These are phyloP conservation scores for Fragosphaeria purpurea DNA, from an alignment of 2,329 filamentous ascomycete species.

Conservation along the genomic window DNA sequence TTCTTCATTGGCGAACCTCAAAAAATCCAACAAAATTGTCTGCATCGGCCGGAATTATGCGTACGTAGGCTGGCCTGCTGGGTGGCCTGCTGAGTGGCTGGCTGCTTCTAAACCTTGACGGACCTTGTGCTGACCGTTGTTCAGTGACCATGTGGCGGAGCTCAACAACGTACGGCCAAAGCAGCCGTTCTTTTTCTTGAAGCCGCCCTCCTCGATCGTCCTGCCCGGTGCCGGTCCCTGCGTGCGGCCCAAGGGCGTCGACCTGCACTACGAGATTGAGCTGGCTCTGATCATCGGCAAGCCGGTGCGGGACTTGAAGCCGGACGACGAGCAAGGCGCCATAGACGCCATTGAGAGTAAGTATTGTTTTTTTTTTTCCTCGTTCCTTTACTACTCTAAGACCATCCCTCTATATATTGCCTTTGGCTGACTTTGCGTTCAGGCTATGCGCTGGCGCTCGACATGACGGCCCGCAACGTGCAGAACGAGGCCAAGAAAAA, in stretches of 20 bases:
- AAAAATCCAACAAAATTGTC: conserved; percentile 57
- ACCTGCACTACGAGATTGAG: conserved; percentile 91
- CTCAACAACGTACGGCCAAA: conserved; percentile 79
- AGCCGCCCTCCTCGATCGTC: conserved; percentile 80
- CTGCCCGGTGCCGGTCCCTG: conserved; percentile 69
- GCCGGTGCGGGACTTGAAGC: conserved; percentile 63
- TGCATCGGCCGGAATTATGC: conserved; percentile 93
- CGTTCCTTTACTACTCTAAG: no score
- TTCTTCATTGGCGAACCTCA: conserved; percentile 24
- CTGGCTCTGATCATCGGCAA: conserved; percentile 83
- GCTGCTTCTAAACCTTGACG: no score
- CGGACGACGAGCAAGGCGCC: conserved; percentile 64
- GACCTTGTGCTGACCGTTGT: not conserved
- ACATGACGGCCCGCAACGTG: conserved; percentile 93
- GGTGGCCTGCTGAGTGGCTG: no score
- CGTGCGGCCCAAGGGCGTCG: conserved; percentile 70
- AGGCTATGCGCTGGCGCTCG: conserved; percentile 86
- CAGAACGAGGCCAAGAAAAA: conserved; percentile 97
- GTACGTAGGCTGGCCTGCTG: no score
- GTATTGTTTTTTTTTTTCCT: conserved; percentile 15
- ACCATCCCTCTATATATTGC: no score
- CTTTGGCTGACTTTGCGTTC: no score
- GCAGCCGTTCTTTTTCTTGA: conserved; percentile 98
- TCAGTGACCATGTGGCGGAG: conserved; percentile 84
- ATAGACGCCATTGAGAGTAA: conserved; percentile 72